Evolutionary conservation across 1,139 yeast genomes (phyloP).

Genomic region (Sugiyamaella japonica): DNA sequence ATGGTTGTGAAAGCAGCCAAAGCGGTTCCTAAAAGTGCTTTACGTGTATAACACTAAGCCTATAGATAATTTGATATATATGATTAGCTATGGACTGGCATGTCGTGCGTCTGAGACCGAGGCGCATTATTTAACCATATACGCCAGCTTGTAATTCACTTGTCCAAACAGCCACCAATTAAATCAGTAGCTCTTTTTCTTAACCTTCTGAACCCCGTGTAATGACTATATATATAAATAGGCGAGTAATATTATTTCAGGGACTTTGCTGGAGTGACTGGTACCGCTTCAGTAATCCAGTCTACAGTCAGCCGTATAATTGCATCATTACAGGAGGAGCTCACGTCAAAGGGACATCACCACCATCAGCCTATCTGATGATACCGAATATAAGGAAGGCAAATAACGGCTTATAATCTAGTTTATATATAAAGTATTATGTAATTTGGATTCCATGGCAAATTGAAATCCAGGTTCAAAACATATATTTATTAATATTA

Average conservation of each 20-base stretch:
- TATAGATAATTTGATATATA: too few species aligned
- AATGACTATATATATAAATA: too few species aligned
- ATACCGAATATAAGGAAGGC: background rate
- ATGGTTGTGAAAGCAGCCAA: conserved; percentile 59
- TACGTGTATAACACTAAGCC: background rate
- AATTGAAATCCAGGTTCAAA: background rate
- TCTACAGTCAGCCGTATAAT: conserved; percentile 8
- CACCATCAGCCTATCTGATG: background rate
- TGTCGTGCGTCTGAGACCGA: too few species aligned
- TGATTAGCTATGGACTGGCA: background rate
- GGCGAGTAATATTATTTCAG: background rate
- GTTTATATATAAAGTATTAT: background rate
- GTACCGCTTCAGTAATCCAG: background rate
- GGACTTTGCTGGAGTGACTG: background rate
- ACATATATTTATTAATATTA: too few species aligned
- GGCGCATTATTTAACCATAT: too few species aligned
- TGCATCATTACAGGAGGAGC: conserved; percentile 11
- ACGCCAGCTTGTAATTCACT: too few species aligned
- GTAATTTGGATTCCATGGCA: background rate
- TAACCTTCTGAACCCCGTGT: too few species aligned
- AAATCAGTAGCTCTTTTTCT: too few species aligned
- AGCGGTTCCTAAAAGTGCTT: conserved; percentile 14
- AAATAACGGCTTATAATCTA: background rate
- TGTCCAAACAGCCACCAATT: too few species aligned
- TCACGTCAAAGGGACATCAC: conserved; percentile 5